These are phyloP conservation scores for Cladophialophora carrionii DNA, from an alignment of 2,329 filamentous ascomycete genomes.

Conservation along the genomic window DNA sequence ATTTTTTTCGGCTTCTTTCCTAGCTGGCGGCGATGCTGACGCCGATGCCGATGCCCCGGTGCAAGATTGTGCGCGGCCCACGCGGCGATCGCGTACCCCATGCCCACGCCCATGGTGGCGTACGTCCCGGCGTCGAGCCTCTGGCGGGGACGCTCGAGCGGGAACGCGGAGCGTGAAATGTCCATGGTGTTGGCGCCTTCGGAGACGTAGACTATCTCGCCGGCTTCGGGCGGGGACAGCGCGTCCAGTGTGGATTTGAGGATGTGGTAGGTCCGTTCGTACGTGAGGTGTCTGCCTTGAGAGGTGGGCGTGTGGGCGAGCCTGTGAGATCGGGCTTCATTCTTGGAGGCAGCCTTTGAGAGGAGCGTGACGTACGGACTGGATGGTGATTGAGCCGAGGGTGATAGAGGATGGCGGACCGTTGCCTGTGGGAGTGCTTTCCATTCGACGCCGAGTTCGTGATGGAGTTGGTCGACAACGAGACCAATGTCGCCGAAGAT, in stretches of 20 bases:
- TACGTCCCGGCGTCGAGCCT: conserved; percentile 62
- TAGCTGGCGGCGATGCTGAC: no score
- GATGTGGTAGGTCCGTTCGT: conserved; percentile 56
- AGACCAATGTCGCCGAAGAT: conserved; percentile 58
- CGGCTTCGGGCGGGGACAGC: conserved; percentile 51
- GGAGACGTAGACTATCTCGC: conserved; percentile 59
- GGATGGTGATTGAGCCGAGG: conserved; percentile 37
- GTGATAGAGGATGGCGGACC: conserved; percentile 36
- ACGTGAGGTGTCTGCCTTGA: conserved; percentile 50
- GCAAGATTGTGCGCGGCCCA: conserved; percentile 59
- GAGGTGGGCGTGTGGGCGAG: conserved; percentile 46
- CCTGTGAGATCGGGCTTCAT: conserved; percentile 47
- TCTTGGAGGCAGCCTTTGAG: conserved; percentile 47
- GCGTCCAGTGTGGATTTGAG: conserved; percentile 56
- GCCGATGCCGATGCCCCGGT: conserved; percentile 28
- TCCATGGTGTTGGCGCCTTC: conserved; percentile 67
- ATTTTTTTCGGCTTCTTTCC: no score
- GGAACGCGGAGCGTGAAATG: conserved; percentile 60
- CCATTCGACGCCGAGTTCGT: conserved; percentile 49
- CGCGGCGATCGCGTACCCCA: conserved; percentile 62
- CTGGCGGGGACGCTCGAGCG: conserved; percentile 58
- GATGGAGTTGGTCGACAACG: conserved; percentile 53
- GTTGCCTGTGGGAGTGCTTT: conserved; percentile 44
- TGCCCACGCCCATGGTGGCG: conserved; percentile 63
- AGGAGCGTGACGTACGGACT: conserved; percentile 35